A percentile compares a stretch with the other conserved stretches of the same genome.
Evolutionary conservation across 495 filamentous ascomycete genomes (phyloP).

Genomic region (Saxophila tyrrhenica): DNA sequence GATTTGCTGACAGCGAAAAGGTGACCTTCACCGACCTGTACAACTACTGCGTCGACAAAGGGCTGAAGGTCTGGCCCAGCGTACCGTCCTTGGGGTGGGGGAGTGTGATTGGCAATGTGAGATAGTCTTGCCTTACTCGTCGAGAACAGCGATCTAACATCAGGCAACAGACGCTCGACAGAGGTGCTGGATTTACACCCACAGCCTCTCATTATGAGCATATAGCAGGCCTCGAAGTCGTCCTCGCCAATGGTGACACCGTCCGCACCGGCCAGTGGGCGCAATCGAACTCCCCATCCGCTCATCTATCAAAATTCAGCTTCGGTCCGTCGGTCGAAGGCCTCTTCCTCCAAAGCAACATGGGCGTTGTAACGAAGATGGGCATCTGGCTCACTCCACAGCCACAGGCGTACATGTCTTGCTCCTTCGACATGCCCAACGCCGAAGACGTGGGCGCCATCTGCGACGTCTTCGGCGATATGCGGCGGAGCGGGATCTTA

Average conservation of each 20-base stretch:
- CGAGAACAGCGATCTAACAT: not conserved
- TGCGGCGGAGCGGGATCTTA: slow-evolving; percentile 17
- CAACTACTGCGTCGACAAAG: slow-evolving; percentile 18
- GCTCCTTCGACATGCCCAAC: slow-evolving; percentile 37
- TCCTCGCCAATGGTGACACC: slow-evolving; percentile 21
- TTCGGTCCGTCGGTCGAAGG: slow-evolving; percentile 47
- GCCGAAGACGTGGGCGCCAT: slow-evolving; percentile 37
- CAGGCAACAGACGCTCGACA: slow-evolving; percentile 13
- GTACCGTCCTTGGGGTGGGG: slow-evolving; percentile 24
- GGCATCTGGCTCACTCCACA: slow-evolving; percentile 46
- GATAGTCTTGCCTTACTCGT: not conserved
- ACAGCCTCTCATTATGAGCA: slow-evolving; percentile 23
- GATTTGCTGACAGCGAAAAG: no score
- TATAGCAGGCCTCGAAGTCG: slow-evolving; percentile 21
- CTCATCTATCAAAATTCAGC: slow-evolving; percentile 39
- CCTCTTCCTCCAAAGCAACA: slow-evolving; percentile 45
- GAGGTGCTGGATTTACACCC: slow-evolving; percentile 22
- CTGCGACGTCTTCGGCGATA: slow-evolving; percentile 34
- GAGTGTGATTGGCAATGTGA: slow-evolving; percentile 21
- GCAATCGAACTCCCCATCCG: slow-evolving; percentile 15
- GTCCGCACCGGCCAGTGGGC: slow-evolving; percentile 23
- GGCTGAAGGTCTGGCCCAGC: slow-evolving; percentile 20
- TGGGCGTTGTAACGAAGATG: slow-evolving; percentile 50
- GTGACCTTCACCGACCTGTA: slow-evolving; percentile 24
- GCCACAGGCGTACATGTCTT: slow-evolving; percentile 41